Evolutionary conservation across 2,329 filamentous ascomycete genomes (phyloP).

Genomic region (Xylaria sp.): DNA sequence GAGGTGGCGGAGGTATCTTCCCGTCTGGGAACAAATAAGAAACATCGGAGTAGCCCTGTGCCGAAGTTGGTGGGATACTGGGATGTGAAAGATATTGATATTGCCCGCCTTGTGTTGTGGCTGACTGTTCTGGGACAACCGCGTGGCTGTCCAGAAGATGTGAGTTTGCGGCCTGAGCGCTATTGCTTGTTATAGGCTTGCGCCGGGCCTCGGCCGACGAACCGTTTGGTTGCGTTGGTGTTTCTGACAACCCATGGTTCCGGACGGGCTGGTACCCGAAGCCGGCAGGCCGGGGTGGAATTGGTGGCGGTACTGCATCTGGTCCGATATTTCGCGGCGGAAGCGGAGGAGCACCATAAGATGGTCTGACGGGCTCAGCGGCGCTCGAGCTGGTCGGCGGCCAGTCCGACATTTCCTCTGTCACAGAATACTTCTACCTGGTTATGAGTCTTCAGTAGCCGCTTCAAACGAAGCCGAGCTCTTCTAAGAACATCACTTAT

Average conservation of each 20-base stretch:
- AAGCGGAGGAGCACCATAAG: constrained; percentile 8
- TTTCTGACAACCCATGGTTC: neutral
- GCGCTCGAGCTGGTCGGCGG: neutral
- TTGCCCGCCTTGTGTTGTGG: neutral
- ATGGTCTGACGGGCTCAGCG: neutral
- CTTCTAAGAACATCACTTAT: neutral
- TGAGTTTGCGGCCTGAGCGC: neutral
- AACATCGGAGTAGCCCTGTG: constrained; percentile 1
- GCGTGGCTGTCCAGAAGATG: no score
- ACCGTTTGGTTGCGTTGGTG: neutral
- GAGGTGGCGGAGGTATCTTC: constrained; percentile 18
- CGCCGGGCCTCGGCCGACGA: neutral
- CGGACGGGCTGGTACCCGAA: constrained; percentile 8
- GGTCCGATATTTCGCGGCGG: constrained; percentile 13
- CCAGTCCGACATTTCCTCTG: constrained; percentile 6
- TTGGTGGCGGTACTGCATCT: constrained; percentile 7
- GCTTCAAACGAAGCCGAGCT: neutral
- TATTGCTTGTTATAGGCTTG: neutral
- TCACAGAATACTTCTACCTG: neutral
- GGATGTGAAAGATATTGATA: neutral
- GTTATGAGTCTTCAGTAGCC: neutral
- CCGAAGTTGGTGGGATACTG: neutral
- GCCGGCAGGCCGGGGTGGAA: constrained; percentile 18
- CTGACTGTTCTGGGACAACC: neutral
- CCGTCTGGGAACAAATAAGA: constrained; percentile 15